These are phyloP conservation scores for Xylaria sp. DNA, from an alignment of 495 filamentous ascomycete genomes.

Conservation along the genomic window DNA sequence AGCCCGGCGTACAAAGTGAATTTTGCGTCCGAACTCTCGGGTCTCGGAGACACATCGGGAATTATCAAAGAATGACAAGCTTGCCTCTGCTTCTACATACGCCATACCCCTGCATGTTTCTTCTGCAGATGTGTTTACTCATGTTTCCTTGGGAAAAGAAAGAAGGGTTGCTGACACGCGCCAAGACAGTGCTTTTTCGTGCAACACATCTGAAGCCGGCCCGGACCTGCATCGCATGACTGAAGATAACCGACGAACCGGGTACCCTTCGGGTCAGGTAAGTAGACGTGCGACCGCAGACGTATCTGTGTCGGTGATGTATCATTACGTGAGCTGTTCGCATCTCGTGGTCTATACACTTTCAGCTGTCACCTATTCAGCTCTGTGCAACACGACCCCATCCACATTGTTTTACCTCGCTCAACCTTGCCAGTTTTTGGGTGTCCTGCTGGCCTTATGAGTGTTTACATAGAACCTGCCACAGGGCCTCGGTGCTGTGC, in stretches of 20 bases:
- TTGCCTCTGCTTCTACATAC: neutral
- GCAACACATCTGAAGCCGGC: constrained; percentile 20
- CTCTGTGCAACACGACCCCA: neutral
- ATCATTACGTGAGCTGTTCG: constrained; percentile 1
- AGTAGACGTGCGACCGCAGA: constrained; percentile 4
- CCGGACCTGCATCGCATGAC: constrained; percentile 16
- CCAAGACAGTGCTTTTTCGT: neutral
- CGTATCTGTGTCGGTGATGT: neutral
- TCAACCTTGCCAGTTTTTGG: neutral
- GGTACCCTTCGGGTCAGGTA: constrained; percentile 6
- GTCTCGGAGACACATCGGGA: neutral
- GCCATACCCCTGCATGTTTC: constrained; percentile 1
- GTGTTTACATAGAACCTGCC: neutral
- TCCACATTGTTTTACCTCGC: neutral
- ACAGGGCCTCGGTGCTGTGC: neutral
- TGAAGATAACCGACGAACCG: constrained; percentile 19
- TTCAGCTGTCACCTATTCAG: constrained; percentile 14
- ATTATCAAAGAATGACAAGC: neutral
- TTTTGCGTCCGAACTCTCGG: neutral
- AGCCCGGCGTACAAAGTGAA: neutral
- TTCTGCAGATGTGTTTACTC: neutral
- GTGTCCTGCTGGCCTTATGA: neutral
- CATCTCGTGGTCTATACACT: neutral
- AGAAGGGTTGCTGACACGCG: constrained; percentile 10
- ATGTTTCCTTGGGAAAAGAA: neutral